Evolutionary conservation across 805 yeast species (phyloP), one percentile per base, ranked within the genome.

Genomic region (Metschnikowia gruessii): DNA sequence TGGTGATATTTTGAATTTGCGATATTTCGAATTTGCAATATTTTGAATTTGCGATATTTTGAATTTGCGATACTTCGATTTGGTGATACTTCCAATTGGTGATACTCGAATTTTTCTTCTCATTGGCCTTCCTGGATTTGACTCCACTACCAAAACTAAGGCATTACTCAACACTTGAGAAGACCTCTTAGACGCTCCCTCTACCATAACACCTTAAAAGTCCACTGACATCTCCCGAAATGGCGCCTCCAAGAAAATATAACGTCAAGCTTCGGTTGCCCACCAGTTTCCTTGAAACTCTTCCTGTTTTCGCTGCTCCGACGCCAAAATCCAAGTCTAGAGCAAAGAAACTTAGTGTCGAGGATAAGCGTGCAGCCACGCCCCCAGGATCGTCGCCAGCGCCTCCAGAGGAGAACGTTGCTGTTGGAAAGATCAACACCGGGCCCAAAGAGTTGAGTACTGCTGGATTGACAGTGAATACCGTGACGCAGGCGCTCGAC

Each of bases 371-470:
- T 37, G 46, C 48, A 30, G 50, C 51, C 10, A 18, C 36, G 17
- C 45, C 45, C n/a, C 51, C 54, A 34, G 58, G 60, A 15, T 53
- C 65, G n/a, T 62, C 72, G 12, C 68, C 71, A 10, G 49, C 41
- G n/a, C 45, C 49, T 1, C 52, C 51, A 9, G 51, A 43, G 24
- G 52, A 50, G 13, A 43, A 7, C 9, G 28, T 45, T 11, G 46
- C 50, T 12, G 46, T 50, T 16, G 54, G 60, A 45, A 61, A 65
- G 39, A 68, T 68, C 54, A 70, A 69, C 48, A 62, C 70, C 5
- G 75, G 74, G 2, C 58, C 66, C 33, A 70, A 70, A 51, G 75
- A 69, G 43, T 52, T 62, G 46, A 65, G 72, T n/a, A 68, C 75
- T 0, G 65, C 75, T 0, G 75, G 75, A 0, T 60, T 70, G 41